Base-by-base conservation (phyloP, 2,329 filamentous ascomycete species). In the Keithomyces neogunnii region DNA sequence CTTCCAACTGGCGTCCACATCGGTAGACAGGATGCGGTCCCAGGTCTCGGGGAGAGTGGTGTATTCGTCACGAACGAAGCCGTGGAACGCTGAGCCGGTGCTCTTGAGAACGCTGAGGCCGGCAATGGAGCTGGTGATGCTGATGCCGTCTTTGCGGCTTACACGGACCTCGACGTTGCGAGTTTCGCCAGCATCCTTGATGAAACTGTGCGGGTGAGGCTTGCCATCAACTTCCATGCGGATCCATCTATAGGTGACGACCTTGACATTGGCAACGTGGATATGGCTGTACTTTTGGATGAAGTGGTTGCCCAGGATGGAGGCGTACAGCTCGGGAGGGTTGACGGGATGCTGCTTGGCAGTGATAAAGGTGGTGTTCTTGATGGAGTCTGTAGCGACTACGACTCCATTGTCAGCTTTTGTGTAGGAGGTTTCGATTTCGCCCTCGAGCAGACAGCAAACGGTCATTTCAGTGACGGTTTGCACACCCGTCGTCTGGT, bases 361-460 rank as follows among this genome's bases (percentile, higher is more conserved):
- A 65, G 89, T 86, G 73, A 99, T 90, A 76, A 93, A 96, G 66
- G 88, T 85, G 62, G 88, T 97, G 73, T 99, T 96, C 77, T 99
- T 99, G 74, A 97, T 95, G 30, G 90, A 92, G 72, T 99, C 93
- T 55, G 93, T 99, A 57, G 93, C 90, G 55, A 99, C 92, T 53
- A 99, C 83, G 58, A 95, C 88, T 62, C 85, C 88, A 78, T 99
- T 99, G 75, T 99, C 91, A 61, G 89, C 92, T 64, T 81, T 71
- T 55, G 92, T 99, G 78, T 96, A 99, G 57, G 89, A 95, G 56
- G 63, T 81, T 50, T 93, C 88, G 61, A 99, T 96, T 53, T 90
- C 87, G 60, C 93, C 93, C 74, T 97, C 90, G 32, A 99, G 81
- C 48, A 97, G 78, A 56, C 90, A 89, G 73, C 88, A 88, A 61